Conservation (phyloP, 2,329 filamentous ascomycete species). For the Remersonia thermophila region DNA sequence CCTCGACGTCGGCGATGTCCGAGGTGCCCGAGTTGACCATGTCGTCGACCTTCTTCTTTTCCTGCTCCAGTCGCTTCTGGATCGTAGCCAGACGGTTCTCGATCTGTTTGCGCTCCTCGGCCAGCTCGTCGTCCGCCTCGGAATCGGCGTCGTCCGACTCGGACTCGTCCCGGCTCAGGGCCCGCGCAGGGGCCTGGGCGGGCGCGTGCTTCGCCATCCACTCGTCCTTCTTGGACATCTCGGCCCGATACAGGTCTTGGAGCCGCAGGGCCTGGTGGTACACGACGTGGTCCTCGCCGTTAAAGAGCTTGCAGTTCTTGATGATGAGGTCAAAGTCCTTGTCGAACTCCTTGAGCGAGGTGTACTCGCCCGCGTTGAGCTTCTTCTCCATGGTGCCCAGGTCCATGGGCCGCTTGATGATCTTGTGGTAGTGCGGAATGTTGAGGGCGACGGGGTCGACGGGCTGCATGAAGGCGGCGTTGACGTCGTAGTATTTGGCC, state of each 20-base stretch:
- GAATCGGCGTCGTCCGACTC: conserved; percentile 35
- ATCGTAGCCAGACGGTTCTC: conserved; percentile 38
- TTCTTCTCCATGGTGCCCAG: conserved; percentile 69
- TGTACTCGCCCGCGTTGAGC: conserved; percentile 66
- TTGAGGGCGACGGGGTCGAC: conserved; percentile 91
- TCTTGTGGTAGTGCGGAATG: conserved; percentile 82
- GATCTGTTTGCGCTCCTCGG: conserved; percentile 27
- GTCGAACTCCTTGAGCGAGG: conserved; percentile 74
- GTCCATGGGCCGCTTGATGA: conserved; percentile 98
- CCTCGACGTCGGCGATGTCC: conserved; percentile 39
- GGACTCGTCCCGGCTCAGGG: conserved; percentile 34
- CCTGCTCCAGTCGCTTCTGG: conserved; percentile 39
- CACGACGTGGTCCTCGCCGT: conserved; percentile 60
- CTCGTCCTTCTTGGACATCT: conserved; percentile 67
- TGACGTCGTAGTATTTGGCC: conserved; percentile 53
- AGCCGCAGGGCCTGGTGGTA: conserved; percentile 59
- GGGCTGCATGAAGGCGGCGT: conserved; percentile 64
- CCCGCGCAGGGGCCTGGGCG: conserved; percentile 48
- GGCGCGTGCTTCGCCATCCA: conserved; percentile 69
- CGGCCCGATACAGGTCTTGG: conserved; percentile 59
- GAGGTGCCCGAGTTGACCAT: conserved; percentile 38
- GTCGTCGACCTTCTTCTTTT: conserved; percentile 45
- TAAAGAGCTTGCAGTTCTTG: conserved; percentile 86
- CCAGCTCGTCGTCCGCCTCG: conserved; percentile 46
- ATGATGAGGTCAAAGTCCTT: conserved; percentile 73